These are phyloP conservation scores for Hypoxylon crocopeplum DNA, from an alignment of 495 filamentous ascomycete genomes.

Conservation along the genomic window DNA sequence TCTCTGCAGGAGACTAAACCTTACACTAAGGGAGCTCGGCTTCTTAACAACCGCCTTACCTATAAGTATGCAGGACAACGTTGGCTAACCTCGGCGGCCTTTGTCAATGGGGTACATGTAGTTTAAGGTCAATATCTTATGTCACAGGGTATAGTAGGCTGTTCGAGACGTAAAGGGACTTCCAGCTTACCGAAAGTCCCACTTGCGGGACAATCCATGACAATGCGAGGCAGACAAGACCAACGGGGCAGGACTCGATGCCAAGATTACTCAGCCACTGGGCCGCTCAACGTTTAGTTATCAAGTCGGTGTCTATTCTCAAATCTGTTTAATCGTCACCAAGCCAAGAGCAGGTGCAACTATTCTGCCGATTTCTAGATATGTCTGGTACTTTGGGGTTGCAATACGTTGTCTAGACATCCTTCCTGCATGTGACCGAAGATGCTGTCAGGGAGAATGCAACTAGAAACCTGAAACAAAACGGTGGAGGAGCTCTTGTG, in stretches of 20 bases:
- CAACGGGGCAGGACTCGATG: constrained; percentile 6
- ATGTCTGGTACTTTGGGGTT: neutral
- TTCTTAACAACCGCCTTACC: too few relatives aligned
- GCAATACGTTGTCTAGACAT: neutral
- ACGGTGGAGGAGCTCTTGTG: neutral
- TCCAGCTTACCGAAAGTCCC: constrained; percentile 11
- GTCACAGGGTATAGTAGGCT: too few relatives aligned
- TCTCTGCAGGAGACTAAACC: neutral
- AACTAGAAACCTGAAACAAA: constrained; percentile 19
- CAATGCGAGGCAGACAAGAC: constrained; percentile 9
- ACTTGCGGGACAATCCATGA: constrained; percentile 18
- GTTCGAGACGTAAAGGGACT: constrained; percentile 17
- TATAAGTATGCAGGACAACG: too few relatives aligned
- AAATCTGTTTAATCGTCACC: too few relatives aligned
- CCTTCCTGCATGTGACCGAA: neutral
- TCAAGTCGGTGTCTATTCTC: constrained; percentile 1
- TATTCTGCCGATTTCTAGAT: neutral
- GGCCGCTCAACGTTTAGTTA: constrained; percentile 3
- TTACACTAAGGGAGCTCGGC: neutral
- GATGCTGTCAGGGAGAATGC: neutral
- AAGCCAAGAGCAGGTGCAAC: too few relatives aligned
- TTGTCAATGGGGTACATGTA: too few relatives aligned
- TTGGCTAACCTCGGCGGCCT: too few relatives aligned
- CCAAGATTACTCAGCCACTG: constrained; percentile 34
- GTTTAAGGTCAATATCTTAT: too few relatives aligned